Evolutionary conservation across 73 alveolate species (phyloP).

Genomic region (Paramecium pentaurelia): DNA sequence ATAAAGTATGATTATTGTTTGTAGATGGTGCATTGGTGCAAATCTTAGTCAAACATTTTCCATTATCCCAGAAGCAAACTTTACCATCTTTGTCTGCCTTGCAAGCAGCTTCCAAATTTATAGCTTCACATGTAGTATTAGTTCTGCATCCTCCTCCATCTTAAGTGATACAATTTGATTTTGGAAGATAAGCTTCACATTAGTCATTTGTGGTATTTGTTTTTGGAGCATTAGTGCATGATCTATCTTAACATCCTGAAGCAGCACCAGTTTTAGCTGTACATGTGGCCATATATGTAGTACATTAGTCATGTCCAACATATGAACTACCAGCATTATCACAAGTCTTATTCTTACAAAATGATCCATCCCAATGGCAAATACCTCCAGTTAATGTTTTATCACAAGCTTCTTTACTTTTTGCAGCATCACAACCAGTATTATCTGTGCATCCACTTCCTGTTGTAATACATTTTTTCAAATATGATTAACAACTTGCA

Average conservation of each 20-base stretch:
- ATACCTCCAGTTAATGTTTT: not conserved
- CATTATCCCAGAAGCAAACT: not conserved
- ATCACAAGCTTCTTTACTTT: not conserved
- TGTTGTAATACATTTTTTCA: not conserved
- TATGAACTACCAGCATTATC: not conserved
- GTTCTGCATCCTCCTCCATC: not conserved
- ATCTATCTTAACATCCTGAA: not conserved
- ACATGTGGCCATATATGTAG: not conserved
- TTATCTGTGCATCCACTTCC: conserved; percentile 4
- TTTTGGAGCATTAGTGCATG: not conserved
- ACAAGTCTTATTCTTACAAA: not conserved
- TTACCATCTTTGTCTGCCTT: not conserved
- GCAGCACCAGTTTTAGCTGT: not conserved
- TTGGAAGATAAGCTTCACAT: not conserved
- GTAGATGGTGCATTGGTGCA: conserved; percentile 5
- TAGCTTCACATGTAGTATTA: not conserved
- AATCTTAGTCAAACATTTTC: not conserved
- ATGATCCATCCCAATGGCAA: not conserved
- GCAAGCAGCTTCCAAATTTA: not conserved
- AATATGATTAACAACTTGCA: not conserved
- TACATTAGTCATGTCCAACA: not conserved
- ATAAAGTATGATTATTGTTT: not conserved
- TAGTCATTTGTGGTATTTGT: not conserved
- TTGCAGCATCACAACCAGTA: not conserved
- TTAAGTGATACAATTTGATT: not conserved